Base-by-base conservation (phyloP, 805 yeast species). In the Kuraishia piskuri region DNA sequence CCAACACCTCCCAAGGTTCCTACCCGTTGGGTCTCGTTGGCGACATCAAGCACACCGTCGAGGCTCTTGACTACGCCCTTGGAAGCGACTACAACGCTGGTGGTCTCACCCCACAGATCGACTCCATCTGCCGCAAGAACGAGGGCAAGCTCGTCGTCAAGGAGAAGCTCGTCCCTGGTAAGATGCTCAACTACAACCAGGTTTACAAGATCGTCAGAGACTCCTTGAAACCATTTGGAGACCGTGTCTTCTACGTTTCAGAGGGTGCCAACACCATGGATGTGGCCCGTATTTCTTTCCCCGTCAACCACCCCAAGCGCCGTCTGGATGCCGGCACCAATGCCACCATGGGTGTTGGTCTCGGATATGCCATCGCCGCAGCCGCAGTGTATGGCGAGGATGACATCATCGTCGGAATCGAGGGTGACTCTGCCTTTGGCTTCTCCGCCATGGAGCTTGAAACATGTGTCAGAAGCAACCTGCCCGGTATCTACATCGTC, bases 181-280 rank as follows among this genome's bases (percentile, higher is more conserved):
- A 22, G 2, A 40, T 69, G 24, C 61, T 82, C 51, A 75, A 70
- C 49, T 85, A 85, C 61, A 74, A 80, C 58, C 73, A 77, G 20
- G 85, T 79, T 0, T 82, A 83, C 63, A 76, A 72, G 19, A 66
- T 67, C 0, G 67, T 84, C 10, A 66, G 82, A 22, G 74, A 74
- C 0, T 57, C 68, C 1, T 65, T 83, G 26, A 55, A 58, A 0
- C 60, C 55, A 3, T 55, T 63, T 36, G 66, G 66, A 49, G 55
- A 63, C 7, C 58, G 69, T 12, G 67, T 78, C 1, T 60, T 82
- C 2, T 70, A 76, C 44, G 76, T 84, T 1, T 74, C 83, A 3
- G 90, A 85, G 63, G 90, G 90, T n/a, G 90, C 90, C 1, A 83
- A 84, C 61, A 83, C 90, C 0, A 84, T 85, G 90, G 90, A 85